phyloP scores from a whole-genome alignment of 495 filamentous ascomycete species.

The Penicillium psychrofluorescens region DNA sequence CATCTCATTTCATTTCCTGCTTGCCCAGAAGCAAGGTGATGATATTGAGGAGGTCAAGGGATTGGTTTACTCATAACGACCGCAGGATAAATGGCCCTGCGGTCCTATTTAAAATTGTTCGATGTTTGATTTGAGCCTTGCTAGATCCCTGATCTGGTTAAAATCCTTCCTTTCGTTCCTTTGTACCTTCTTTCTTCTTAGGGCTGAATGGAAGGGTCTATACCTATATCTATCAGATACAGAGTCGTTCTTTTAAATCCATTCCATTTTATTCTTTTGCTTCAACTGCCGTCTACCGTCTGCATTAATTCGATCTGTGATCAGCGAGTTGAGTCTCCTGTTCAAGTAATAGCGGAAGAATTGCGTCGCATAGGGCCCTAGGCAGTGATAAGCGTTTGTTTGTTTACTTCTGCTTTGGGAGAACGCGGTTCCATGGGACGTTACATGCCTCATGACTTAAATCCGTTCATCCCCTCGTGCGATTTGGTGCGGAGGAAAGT shows the following conservation, averaged over 20 bases:
- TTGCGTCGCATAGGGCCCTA: no score
- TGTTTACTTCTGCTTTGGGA: conserved; percentile 10
- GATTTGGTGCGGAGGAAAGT: not conserved
- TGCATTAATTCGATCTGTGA: no score
- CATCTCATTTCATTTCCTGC: no score
- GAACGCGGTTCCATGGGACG: conserved; percentile 17
- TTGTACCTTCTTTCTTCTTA: not conserved
- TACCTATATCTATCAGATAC: no score
- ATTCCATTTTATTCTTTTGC: not conserved
- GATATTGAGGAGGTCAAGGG: conserved; percentile 11
- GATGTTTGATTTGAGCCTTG: not conserved
- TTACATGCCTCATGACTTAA: conserved; percentile 6
- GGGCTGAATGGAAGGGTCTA: no score
- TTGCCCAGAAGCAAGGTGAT: not conserved
- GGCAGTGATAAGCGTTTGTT: conserved; percentile 8
- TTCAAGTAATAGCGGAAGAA: no score
- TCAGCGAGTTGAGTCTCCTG: no score
- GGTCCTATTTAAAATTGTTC: not conserved
- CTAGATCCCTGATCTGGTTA: no score
- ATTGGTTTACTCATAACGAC: conserved; percentile 5
- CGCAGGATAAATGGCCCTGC: not conserved
- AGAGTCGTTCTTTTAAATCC: not conserved
- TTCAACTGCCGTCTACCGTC: no score
- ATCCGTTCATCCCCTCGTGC: conserved; percentile 2
- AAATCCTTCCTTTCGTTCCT: not conserved